Evolutionary conservation across 2,329 filamentous ascomycete species (phyloP).

Genomic region (Penicillium sp.): DNA sequence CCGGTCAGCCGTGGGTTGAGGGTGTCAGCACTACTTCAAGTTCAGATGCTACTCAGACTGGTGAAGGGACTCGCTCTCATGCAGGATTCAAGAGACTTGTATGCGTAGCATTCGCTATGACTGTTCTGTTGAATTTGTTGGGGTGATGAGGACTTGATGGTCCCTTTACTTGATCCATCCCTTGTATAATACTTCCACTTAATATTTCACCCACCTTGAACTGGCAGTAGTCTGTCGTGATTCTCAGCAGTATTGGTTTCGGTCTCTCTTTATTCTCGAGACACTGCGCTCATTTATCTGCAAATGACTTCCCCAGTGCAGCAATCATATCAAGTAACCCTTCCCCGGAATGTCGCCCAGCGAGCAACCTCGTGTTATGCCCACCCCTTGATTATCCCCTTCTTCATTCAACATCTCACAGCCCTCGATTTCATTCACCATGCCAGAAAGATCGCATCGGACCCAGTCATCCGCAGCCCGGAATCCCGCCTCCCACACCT

Average conservation of each 20-base stretch:
- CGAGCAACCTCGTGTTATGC: no score
- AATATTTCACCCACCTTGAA: neutral
- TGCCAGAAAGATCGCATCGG: neutral
- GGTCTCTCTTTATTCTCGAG: no score
- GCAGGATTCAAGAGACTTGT: neutral
- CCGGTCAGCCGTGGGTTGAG: conserved; percentile 27
- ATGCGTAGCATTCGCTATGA: neutral
- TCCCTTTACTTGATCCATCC: neutral
- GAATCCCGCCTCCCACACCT: neutral
- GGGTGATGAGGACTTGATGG: neutral
- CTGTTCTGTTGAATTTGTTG: conserved; percentile 1
- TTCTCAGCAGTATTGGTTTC: no score
- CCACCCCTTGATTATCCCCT: no score
- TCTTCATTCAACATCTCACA: neutral
- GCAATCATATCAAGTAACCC: neutral
- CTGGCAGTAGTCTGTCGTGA: neutral
- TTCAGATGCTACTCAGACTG: conserved; percentile 3
- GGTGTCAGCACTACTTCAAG: conserved; percentile 8
- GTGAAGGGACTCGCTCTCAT: neutral
- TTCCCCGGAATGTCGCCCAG: neutral
- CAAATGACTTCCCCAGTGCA: neutral
- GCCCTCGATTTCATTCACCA: neutral
- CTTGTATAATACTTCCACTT: conserved; percentile 3
- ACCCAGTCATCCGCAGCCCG: neutral
- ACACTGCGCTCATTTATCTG: no score